phyloP scores from a whole-genome alignment of 2,329 filamentous ascomycete genomes.

The Colletotrichum simmondsii region DNA sequence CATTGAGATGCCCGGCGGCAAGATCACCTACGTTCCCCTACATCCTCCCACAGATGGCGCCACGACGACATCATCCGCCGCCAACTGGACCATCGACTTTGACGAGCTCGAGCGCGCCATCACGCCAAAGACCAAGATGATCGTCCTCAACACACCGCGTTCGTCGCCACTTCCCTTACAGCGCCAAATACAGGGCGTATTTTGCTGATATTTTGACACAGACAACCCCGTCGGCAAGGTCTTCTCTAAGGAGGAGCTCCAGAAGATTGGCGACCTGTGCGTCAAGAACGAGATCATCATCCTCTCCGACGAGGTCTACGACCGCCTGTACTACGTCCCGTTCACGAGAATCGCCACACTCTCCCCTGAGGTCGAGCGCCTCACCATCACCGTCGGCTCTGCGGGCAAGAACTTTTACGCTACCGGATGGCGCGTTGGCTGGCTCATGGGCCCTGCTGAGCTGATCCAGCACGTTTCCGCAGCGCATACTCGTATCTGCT shows the following conservation, averaged over 20 bases:
- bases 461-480: conserved; percentile 92
- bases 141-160: conserved; percentile 84
- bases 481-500: conserved; percentile 96
- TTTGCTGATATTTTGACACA: conserved; percentile 37
- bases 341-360: conserved; percentile 94
- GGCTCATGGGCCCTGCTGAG: conserved; percentile 89
- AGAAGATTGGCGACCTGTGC: conserved; percentile 86
- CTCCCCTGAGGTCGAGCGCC: conserved; percentile 86
- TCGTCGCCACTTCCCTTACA: conserved; percentile 32
- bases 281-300: conserved; percentile 96
- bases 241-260: conserved; percentile 84
- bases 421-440: conserved; percentile 95
- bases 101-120: conserved; percentile 83
- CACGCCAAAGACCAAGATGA: conserved; percentile 92
- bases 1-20: conserved; percentile 97
- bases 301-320: conserved; percentile 92
- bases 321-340: conserved; percentile 92
- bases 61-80: conserved; percentile 82
- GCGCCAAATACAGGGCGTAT: not conserved
- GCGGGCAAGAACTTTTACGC: conserved; percentile 99
- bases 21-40: conserved; percentile 94
- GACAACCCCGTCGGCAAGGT: conserved; percentile 99
- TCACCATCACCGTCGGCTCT: conserved; percentile 94
- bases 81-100: conserved; percentile 90
- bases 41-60: conserved; percentile 87